Evolutionary conservation across 345 rosid genomes (phyloP), one percentile per base, ranked within the genome.

Genomic region (Acer yangbiense): DNA sequence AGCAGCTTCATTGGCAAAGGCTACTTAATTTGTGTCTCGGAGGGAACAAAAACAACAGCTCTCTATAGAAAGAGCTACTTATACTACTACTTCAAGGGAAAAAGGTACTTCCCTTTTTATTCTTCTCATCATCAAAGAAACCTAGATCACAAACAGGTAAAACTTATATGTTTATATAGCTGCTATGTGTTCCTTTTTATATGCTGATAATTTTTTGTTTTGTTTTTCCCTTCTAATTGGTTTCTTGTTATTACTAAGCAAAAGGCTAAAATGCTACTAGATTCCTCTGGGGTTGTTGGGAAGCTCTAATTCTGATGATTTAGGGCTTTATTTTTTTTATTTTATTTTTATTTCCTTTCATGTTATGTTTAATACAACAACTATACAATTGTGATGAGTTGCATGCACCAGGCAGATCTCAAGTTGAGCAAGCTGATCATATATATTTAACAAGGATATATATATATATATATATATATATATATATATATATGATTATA

Each of bases 371-470:
- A 52, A 65, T 21, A 23, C 46, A 57, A 21, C 43, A 46, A 44
- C 11, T 35, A 75, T 2, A 70, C 41, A 63, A 43, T 20, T 81
- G 20, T 76, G 76, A 68, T 76, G 77, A 82, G 72, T 77, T 78
- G 69, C 86, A 80, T 78, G 69, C 87, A 80, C 75, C 78, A 44
- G 65, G 76, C 84, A 80, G 83, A 80, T 82, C 83, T 76, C 81
- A 82, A 52, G 65, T 64, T 77, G 69, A 77, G 44, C 68, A 13
- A 57, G 39, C 39, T 35, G 39, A 35, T 35, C 39, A 35, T 35
- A 35, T 35, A 35, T 65, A 73, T 76, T 69, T 72, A 69, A 78
- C 25, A 77, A 64, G 76, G 73, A 23, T 72, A 35, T 35, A 35
- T 35, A 35, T 35, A 29, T 29, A 29, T 2, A 29, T 2, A 29